These are phyloP conservation scores for Mayamaea pseudoterrestris DNA, from an alignment of 108 stramenopile genomes.

Conservation along the genomic window DNA sequence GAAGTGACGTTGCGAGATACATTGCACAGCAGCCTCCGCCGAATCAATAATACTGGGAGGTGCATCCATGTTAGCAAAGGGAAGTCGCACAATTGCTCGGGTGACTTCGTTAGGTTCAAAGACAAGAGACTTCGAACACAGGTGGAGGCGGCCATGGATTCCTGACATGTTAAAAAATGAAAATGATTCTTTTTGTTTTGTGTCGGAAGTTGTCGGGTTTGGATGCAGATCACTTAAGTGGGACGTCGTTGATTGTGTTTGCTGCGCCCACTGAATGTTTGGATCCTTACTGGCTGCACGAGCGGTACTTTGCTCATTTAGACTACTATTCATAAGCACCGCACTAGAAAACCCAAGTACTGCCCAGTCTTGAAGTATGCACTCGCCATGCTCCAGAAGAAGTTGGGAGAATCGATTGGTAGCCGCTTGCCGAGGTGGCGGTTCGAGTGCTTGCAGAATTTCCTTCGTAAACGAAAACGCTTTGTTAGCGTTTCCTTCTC, in stretches of 20 bases:
- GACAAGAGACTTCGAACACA: constrained; percentile 61
- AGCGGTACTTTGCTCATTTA: too few species aligned
- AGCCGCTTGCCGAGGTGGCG: background rate
- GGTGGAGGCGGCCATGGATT: constrained; percentile 56
- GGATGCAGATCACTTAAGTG: too few species aligned
- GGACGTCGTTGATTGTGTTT: too few species aligned
- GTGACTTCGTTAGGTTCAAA: constrained; percentile 68
- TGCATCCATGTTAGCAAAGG: constrained; percentile 49
- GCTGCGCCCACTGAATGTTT: too few species aligned
- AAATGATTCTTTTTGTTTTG: constrained; percentile 25
- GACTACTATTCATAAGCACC: too few species aligned
- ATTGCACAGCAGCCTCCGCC: constrained; percentile 11
- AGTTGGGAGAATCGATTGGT: constrained; percentile 52
- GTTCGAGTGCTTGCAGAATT: constrained; percentile 1
- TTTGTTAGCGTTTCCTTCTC: constrained; percentile 45
- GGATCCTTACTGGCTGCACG: too few species aligned
- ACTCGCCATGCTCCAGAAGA: constrained; percentile 72
- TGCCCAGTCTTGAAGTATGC: constrained; percentile 74
- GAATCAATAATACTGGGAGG: too few species aligned
- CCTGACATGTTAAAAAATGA: constrained; percentile 42
- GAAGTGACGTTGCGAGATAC: constrained; percentile 26
- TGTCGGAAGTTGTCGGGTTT: too few species aligned
- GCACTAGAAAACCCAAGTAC: too few species aligned
- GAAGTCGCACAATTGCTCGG: constrained; percentile 48
- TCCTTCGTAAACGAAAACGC: constrained; percentile 40